A percentile compares a stretch with the other conserved stretches of the same genome.
These are phyloP conservation scores for Dendrocalamus latiflorus DNA, from an alignment of 202 grass and related monocot species.

Conservation along the genomic window DNA sequence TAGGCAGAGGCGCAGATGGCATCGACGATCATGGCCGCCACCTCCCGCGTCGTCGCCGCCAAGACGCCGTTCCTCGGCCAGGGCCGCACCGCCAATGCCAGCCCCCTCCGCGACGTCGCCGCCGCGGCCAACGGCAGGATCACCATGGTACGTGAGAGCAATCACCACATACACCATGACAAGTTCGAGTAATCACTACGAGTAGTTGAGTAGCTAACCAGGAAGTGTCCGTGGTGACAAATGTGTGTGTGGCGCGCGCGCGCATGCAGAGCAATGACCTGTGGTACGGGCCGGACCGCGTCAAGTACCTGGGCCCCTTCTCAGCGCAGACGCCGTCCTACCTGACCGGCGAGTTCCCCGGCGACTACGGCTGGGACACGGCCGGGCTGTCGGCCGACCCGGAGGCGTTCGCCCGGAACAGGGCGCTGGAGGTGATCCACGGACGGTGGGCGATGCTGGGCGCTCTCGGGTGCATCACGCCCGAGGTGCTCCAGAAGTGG, in stretches of 20 bases:
- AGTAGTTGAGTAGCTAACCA: no score
- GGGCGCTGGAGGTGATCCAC: constrained; percentile 98
- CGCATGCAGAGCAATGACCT: constrained; percentile 63
- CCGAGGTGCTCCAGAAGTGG: constrained; percentile 95
- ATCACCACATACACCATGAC: no score
- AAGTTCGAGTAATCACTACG: no score
- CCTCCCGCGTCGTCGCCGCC: constrained; percentile 41
- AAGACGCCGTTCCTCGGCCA: constrained; percentile 71
- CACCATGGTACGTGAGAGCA: constrained; percentile 69
- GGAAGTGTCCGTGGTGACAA: no score
- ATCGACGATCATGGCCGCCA: constrained; percentile 58
- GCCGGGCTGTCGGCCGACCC: constrained; percentile 94
- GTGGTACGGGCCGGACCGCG: constrained; percentile 88
- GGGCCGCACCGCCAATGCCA: constrained; percentile 38
- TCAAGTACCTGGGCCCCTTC: constrained; percentile 97
- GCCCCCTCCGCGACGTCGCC: constrained; percentile 44
- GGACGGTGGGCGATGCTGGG: constrained; percentile 97
- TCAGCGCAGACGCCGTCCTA: constrained; percentile 92
- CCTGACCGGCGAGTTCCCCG: constrained; percentile 88
- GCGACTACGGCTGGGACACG: constrained; percentile 98
- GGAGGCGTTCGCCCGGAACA: constrained; percentile 85
- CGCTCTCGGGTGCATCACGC: constrained; percentile 89
- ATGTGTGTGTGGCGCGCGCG: background rate
- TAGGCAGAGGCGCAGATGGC: constrained; percentile 37
- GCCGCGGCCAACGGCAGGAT: constrained; percentile 51